phyloP scores from a whole-genome alignment of 106 monocot species.

The Allium sativum region DNA sequence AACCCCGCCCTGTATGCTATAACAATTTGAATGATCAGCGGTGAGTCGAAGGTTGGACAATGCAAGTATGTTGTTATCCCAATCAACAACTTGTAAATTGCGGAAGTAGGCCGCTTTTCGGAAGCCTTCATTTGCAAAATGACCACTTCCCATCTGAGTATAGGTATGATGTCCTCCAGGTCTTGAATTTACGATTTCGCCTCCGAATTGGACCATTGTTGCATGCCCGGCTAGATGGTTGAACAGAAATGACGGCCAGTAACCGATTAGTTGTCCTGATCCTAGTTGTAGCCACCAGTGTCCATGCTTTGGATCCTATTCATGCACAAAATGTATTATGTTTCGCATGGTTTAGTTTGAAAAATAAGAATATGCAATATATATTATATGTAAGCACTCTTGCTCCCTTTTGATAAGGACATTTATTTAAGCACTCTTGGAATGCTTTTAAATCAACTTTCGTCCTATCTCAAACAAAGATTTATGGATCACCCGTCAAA shows the following conservation, averaged over 20 bases:
- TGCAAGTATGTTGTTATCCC: slow-evolving; percentile 42
- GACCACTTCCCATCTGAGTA: slow-evolving; percentile 63
- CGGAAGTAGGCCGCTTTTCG: slow-evolving; percentile 39
- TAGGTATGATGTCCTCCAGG: slow-evolving; percentile 32
- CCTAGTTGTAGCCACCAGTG: slow-evolving; percentile 93
- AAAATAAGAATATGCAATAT: background rate
- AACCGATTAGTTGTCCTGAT: slow-evolving; percentile 55
- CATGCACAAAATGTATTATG: background rate
- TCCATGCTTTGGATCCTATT: slow-evolving; percentile 70
- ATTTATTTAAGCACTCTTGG: too few species aligned
- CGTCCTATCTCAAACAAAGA: too few species aligned
- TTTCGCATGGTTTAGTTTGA: background rate
- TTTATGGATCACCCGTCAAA: too few species aligned
- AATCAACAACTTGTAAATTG: slow-evolving; percentile 44
- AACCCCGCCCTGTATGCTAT: slow-evolving; percentile 28
- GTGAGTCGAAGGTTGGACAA: slow-evolving; percentile 15
- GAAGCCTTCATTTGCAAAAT: slow-evolving; percentile 44
- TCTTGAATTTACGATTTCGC: slow-evolving; percentile 59
- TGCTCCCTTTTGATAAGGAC: background rate
- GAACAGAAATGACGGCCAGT: slow-evolving; percentile 83
- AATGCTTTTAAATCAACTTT: too few species aligned
- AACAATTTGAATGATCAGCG: slow-evolving; percentile 48
- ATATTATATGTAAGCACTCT: background rate
- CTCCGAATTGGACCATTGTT: slow-evolving; percentile 80
- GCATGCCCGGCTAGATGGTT: slow-evolving; percentile 41